These are phyloP conservation scores for Sporothrix schenckii DNA, from an alignment of 2,329 filamentous ascomycete species.

Conservation along the genomic window DNA sequence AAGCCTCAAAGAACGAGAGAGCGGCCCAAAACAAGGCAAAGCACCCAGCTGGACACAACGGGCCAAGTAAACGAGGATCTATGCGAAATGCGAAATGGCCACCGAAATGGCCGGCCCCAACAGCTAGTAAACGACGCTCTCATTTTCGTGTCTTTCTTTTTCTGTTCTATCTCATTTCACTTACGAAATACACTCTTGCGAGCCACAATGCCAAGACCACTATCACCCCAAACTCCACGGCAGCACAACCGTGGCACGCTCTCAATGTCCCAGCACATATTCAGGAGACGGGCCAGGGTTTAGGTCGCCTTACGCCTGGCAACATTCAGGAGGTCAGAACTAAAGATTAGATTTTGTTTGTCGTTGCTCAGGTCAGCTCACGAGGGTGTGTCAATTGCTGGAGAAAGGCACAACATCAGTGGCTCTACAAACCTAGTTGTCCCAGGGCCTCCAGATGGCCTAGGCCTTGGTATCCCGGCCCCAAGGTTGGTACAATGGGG, in stretches of 20 bases:
- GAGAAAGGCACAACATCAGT: too few relatives aligned
- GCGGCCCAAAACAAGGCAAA: background rate
- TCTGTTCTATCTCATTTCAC: background rate
- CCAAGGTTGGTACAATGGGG: background rate
- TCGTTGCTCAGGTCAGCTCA: too few relatives aligned
- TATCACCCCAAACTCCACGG: background rate
- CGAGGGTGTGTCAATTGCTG: too few relatives aligned
- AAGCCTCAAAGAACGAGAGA: background rate
- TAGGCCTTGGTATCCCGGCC: background rate
- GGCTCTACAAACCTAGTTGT: too few relatives aligned
- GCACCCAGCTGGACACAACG: background rate
- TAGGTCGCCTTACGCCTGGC: background rate
- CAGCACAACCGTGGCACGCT: conserved; percentile 6
- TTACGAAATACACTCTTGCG: conserved; percentile 3
- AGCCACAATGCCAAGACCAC: conserved; percentile 16
- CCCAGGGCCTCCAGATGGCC: background rate
- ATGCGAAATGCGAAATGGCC: conserved; percentile 5
- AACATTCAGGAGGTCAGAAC: too few relatives aligned
- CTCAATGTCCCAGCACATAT: background rate
- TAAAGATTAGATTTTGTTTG: too few relatives aligned
- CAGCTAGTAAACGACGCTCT: too few relatives aligned
- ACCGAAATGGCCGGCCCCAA: background rate
- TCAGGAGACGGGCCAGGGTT: background rate
- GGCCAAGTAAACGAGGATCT: background rate
- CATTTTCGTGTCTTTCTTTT: background rate